phyloP scores from a whole-genome alignment of 2,329 filamentous ascomycete genomes.

The Fusarium nematophilum region DNA sequence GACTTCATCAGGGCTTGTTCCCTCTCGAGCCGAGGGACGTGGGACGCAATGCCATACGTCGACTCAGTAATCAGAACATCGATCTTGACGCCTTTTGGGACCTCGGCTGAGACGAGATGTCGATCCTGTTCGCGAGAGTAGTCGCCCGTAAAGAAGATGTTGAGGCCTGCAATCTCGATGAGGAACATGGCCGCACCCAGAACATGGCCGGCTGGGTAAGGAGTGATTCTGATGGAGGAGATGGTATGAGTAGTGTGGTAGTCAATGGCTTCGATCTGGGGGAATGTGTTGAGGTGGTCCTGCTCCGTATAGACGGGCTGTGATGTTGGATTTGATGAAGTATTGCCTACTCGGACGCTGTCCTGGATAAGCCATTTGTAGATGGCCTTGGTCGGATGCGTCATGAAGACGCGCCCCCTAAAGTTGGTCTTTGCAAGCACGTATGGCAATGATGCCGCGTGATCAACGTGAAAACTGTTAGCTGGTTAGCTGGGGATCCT shows the following conservation, averaged over 20 bases:
- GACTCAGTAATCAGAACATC: constrained; percentile 98
- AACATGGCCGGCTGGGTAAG: constrained; percentile 97
- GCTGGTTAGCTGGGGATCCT: constrained; percentile 41
- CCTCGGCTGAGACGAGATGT: constrained; percentile 92
- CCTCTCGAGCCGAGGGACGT: constrained; percentile 89
- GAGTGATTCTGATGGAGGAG: constrained; percentile 94
- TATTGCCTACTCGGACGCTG: constrained; percentile 88
- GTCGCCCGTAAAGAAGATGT: constrained; percentile 97
- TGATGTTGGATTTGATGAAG: constrained; percentile 70
- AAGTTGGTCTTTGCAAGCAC: constrained; percentile 99
- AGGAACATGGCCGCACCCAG: constrained; percentile 98
- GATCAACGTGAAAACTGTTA: constrained; percentile 93
- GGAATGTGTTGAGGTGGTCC: constrained; percentile 93
- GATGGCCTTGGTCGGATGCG: constrained; percentile 98
- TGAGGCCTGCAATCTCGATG: constrained; percentile 95
- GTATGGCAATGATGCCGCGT: constrained; percentile 98
- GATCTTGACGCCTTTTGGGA: constrained; percentile 88
- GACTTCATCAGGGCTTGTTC: constrained; percentile 96
- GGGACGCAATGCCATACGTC: constrained; percentile 94
- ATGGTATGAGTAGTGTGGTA: constrained; percentile 99
- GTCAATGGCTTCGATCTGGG: constrained; percentile 95
- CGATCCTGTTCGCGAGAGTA: constrained; percentile 96
- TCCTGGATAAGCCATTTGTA: constrained; percentile 99
- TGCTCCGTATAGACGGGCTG: constrained; percentile 93
- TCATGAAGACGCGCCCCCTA: constrained; percentile 97